Evolutionary conservation across 176 grass and related monocot species (phyloP).

Genomic region (Saccharum officinarum): DNA sequence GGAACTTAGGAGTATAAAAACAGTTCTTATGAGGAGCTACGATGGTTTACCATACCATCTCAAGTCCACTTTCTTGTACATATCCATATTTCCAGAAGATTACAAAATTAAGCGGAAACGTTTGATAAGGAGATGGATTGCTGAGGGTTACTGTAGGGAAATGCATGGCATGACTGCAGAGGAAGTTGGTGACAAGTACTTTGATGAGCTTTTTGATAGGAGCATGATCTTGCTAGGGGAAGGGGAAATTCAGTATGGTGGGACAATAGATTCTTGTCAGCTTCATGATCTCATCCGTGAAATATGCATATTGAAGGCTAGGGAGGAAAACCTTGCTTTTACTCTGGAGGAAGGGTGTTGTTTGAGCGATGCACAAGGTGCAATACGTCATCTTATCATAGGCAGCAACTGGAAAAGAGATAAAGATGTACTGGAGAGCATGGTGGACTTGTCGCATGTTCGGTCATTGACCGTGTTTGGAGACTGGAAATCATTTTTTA

Average conservation of each 20-base stretch:
- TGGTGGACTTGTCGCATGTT: not conserved
- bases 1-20: not conserved
- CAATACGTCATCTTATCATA: conserved; percentile 9
- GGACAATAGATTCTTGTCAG: not conserved
- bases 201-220: conserved; percentile 34
- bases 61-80: conserved; percentile 35
- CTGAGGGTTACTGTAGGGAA: conserved; percentile 22
- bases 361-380: not conserved
- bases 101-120: not conserved
- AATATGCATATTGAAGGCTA: conserved; percentile 22
- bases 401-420: not conserved
- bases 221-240: conserved; percentile 16
- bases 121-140: conserved; percentile 40
- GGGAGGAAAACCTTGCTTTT: conserved; percentile 27
- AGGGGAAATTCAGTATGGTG: not conserved
- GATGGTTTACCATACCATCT: conserved; percentile 39
- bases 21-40: conserved; percentile 29
- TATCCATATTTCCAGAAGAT: conserved; percentile 30
- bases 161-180: not conserved
- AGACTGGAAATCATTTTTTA: not conserved
- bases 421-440: not conserved
- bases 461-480: conserved; percentile 38
- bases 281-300: conserved; percentile 45
- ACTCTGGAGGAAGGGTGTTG: not conserved
- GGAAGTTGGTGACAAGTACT: not conserved